Base-by-base conservation (phyloP, 1,284 basidiomycete species). In the Caloboletus firmus region DNA sequence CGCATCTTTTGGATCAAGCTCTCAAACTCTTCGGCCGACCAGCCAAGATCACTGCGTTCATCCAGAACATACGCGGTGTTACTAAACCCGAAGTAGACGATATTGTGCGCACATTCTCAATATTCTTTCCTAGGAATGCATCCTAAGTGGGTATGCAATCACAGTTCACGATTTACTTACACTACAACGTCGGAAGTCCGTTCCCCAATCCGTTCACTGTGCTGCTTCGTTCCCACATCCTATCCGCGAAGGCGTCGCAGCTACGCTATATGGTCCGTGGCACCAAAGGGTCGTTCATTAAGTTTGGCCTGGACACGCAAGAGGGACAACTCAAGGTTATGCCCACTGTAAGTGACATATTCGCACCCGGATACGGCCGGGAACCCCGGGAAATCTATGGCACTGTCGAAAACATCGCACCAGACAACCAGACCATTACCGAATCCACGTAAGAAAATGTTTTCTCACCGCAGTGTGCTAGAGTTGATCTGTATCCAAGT, bases 11-110 rank as follows among this genome's bases (percentile, higher is more conserved):
- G 62, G 92, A 95, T 72, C 91, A 94, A 70, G 78, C 83, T 7
- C 75, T 94, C 28, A 75, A 78, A 12, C 78, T 95, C 43, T 94
- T 94, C 65, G 93, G 92, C 36, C 76, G 82, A 49, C 92, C 93
- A 0, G 67, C 79, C 32, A 82, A 74, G 54, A 72, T 94, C 30
- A 90, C 87, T 5, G 87, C 83, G 0, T 81, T 89, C 62, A 74
- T 85, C 26, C 80, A 85, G 62, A 92, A 92, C 65, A 71, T 81
- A 40, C 79, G 89, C 46, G 80, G 81, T 13, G 67, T 88, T 43
- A 87, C 87, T 10, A 74, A 78, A 62, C 76, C 79, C 5, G 76
- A 82, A 26, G 82, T 91, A 13, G 85, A 89, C 61, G 90, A 91
- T 68, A 79, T 69, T 59, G 87, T 87, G 55, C 66, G 80, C 67